Conservation (phyloP, 1,284 basidiomycete genomes). For the Cutaneotrichosporon cyanovorans region DNA sequence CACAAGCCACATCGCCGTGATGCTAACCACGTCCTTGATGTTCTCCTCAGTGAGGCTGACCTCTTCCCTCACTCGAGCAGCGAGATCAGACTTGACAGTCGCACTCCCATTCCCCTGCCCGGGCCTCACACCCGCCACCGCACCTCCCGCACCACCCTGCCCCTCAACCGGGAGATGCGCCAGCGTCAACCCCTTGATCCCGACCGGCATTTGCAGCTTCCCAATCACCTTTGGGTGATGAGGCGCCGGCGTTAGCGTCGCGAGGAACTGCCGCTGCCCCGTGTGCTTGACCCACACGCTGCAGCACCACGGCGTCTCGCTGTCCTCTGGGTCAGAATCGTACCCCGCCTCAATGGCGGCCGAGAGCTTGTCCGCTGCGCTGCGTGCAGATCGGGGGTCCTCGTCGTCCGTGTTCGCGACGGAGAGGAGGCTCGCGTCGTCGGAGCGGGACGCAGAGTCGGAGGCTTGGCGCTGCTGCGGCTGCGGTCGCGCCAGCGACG, state of each 20-base stretch:
- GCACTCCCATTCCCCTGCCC: too few relatives aligned
- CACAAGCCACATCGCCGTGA: slow-evolving; percentile 83
- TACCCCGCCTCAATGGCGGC: slow-evolving; percentile 14
- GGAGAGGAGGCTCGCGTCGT: not conserved
- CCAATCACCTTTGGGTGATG: slow-evolving; percentile 94
- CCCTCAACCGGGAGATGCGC: slow-evolving; percentile 10
- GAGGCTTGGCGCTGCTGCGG: not conserved
- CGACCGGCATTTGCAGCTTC: slow-evolving; percentile 80
- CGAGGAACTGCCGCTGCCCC: slow-evolving; percentile 45
- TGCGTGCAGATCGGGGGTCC: not conserved
- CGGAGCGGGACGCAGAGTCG: not conserved
- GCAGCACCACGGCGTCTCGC: slow-evolving; percentile 91
- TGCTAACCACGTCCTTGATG: slow-evolving; percentile 84
- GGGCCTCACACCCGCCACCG: not conserved
- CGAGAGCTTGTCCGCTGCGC: not conserved
- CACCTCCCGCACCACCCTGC: not conserved
- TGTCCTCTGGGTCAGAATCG: slow-evolving; percentile 86
- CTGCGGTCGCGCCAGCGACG: not conserved
- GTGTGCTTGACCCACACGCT: slow-evolving; percentile 44
- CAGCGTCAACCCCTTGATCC: slow-evolving; percentile 61
- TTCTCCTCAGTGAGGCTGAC: slow-evolving; percentile 75
- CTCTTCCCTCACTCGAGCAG: slow-evolving; percentile 41
- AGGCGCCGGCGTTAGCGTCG: slow-evolving; percentile 79
- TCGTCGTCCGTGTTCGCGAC: slow-evolving; percentile 1
- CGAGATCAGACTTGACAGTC: slow-evolving; percentile 10